Conservation (phyloP, 1,284 basidiomycete species). For the Ceratobasidium sp. region DNA sequence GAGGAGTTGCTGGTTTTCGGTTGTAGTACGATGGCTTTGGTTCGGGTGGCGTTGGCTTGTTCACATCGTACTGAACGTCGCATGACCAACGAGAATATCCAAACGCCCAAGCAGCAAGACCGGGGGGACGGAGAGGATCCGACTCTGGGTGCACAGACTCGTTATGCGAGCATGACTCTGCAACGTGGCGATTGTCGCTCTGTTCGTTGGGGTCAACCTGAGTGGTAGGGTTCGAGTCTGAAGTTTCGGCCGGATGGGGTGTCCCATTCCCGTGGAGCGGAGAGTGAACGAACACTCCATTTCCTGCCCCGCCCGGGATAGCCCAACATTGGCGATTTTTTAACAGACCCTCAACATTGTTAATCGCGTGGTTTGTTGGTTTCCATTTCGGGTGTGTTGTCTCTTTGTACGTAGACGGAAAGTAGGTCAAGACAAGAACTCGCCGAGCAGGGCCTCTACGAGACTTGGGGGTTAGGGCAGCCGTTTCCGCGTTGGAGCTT, state of each 20-base stretch:
- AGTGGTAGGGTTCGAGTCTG: conserved; percentile 55
- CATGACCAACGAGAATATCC: conserved; percentile 61
- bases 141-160: conserved; percentile 53
- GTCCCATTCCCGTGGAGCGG: conserved; percentile 60
- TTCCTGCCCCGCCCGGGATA: background rate
- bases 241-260: conserved; percentile 40
- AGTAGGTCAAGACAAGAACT: conserved; percentile 10
- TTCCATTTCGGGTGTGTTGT: background rate
- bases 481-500: background rate
- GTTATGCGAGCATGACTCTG: conserved; percentile 58
- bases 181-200: conserved; percentile 53
- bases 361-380: background rate
- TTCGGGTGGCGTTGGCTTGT: background rate
- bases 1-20: background rate
- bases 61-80: conserved; percentile 53
- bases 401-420: conserved; percentile 10
- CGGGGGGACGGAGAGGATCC: conserved; percentile 54
- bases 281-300: conserved; percentile 22
- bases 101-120: conserved; percentile 58
- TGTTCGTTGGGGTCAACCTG: conserved; percentile 49
- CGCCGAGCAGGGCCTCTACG: conserved; percentile 11
- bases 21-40: background rate
- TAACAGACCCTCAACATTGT: conserved; percentile 2
- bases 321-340: conserved; percentile 31
- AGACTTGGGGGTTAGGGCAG: background rate